A percentile compares a stretch with the other conserved stretches of the same genome.
These are phyloP conservation scores for Nosema muscidifuracis DNA, from an alignment of 371 early-diverging fungal species.

Conservation along the genomic window DNA sequence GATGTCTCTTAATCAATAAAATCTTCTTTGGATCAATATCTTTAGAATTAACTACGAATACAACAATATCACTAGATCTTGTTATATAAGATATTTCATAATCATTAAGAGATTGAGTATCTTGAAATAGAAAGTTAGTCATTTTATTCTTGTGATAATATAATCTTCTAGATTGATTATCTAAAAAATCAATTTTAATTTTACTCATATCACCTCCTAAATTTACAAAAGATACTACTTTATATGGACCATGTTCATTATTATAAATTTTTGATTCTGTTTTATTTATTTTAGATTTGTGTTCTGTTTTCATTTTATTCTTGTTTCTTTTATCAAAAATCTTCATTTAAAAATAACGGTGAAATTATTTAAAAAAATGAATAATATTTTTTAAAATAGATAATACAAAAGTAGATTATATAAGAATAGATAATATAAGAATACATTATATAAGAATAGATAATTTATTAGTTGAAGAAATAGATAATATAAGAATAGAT, in stretches of 20 bases:
- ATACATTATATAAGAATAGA: too few species aligned
- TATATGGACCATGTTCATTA: conserved; percentile 21
- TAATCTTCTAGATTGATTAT: neutral
- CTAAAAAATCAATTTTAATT: conserved; percentile 3
- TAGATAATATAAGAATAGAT: too few species aligned
- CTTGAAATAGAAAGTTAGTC: conserved; percentile 9
- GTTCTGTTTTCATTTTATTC: conserved; percentile 16
- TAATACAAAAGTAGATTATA: too few species aligned
- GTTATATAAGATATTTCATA: conserved; percentile 6
- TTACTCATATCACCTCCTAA: conserved; percentile 15
- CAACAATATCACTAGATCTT: conserved; percentile 41
- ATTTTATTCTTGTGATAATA: conserved; percentile 10
- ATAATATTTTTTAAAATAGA: too few species aligned
- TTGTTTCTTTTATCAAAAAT: conserved; percentile 27
- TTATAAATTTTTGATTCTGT: neutral
- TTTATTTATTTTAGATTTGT: conserved; percentile 1
- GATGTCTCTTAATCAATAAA: conserved; percentile 28
- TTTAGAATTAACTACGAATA: conserved; percentile 38
- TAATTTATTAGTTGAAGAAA: too few species aligned
- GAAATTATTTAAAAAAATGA: too few species aligned
- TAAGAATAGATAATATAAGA: too few species aligned
- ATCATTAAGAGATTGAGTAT: conserved; percentile 6
- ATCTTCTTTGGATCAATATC: conserved; percentile 11
- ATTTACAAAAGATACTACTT: conserved; percentile 14
- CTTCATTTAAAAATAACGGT: neutral